phyloP scores from a whole-genome alignment of 805 yeast species.

The Kurtzmaniella fragi region DNA sequence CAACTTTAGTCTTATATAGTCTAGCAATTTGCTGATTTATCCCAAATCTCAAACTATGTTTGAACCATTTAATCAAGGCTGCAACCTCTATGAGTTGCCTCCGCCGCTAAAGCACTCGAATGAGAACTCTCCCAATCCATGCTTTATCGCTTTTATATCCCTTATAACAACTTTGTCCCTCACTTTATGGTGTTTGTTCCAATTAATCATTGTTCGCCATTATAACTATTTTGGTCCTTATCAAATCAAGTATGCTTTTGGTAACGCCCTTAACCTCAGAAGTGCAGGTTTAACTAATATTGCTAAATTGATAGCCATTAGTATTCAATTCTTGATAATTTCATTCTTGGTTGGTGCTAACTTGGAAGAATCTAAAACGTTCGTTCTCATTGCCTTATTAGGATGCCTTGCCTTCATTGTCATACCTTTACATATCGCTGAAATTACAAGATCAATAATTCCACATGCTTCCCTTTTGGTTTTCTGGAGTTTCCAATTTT shows the following conservation, averaged over 20 bases:
- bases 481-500: slow-evolving; percentile 27
- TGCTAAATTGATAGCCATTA: slow-evolving; percentile 11
- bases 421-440: slow-evolving; percentile 33
- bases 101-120: slow-evolving; percentile 18
- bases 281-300: slow-evolving; percentile 15
- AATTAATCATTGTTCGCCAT: slow-evolving; percentile 8
- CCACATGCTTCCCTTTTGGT: slow-evolving; percentile 35
- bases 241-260: slow-evolving; percentile 14
- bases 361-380: neutral
- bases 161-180: slow-evolving; percentile 4
- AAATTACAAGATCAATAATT: slow-evolving; percentile 32
- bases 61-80: too few species aligned
- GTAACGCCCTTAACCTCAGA: slow-evolving; percentile 10
- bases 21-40: too few species aligned
- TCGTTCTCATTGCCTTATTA: neutral
- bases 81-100: neutral
- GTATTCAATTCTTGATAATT: slow-evolving; percentile 11
- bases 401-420: neutral
- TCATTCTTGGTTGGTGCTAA: neutral
- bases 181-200: slow-evolving; percentile 7
- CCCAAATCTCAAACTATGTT: too few species aligned
- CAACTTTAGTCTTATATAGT: too few species aligned
- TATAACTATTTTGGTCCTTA: slow-evolving; percentile 12
- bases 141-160: slow-evolving; percentile 17
- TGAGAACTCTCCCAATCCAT: slow-evolving; percentile 20